Percentiles rank a stretch among this genome's conserved stretches.
These are phyloP conservation scores for Sporothrix variecibatus DNA, from an alignment of 2,329 filamentous ascomycete genomes.

Conservation along the genomic window DNA sequence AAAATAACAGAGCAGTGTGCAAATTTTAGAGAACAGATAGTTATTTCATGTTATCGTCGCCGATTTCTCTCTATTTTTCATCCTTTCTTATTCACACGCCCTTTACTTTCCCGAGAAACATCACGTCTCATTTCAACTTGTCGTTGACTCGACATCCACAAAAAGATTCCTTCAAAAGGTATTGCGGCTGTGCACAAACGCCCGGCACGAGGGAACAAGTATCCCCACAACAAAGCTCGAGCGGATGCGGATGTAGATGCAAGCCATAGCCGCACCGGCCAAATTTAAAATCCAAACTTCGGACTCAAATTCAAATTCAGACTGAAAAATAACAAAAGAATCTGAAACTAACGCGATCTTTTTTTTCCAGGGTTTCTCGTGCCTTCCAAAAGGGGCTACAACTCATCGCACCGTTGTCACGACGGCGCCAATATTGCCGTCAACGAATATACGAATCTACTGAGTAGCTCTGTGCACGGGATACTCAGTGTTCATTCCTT, in stretches of 20 bases:
- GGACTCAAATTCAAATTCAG: too few species aligned
- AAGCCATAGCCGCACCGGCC: background rate
- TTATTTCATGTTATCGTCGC: too few species aligned
- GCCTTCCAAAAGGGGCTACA: background rate
- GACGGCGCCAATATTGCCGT: too few species aligned
- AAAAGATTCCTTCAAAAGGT: background rate
- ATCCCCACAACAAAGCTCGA: background rate
- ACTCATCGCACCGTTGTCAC: background rate
- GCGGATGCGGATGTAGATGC: background rate
- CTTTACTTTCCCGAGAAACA: background rate
- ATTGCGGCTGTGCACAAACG: constrained; percentile 8
- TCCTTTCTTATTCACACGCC: background rate
- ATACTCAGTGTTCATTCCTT: too few species aligned
- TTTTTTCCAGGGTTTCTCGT: background rate
- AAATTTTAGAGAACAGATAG: too few species aligned
- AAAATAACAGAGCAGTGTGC: too few species aligned
- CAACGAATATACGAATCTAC: background rate
- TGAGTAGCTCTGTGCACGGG: too few species aligned
- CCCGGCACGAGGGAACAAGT: background rate
- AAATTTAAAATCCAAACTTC: background rate
- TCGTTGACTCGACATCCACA: background rate
- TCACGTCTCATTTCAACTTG: background rate
- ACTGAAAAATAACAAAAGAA: background rate
- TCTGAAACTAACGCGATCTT: background rate
- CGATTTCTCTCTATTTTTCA: too few species aligned